These are phyloP conservation scores for Scedosporium aurantiacum DNA, from an alignment of 2,329 filamentous ascomycete species.

Conservation along the genomic window DNA sequence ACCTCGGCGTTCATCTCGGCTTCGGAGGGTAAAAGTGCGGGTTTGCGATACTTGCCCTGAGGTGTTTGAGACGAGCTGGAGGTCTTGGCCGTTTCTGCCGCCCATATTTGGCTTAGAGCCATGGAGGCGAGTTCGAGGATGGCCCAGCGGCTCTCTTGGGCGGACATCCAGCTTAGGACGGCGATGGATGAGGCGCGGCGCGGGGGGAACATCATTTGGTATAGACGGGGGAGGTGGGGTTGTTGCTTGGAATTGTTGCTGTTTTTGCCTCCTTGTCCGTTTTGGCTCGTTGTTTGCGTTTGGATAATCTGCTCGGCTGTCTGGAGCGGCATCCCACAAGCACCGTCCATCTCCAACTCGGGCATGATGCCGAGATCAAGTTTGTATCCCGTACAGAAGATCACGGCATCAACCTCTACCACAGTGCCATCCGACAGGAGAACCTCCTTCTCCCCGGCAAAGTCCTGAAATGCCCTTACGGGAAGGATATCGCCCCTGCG, in stretches of 20 bases:
- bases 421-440: constrained; percentile 16
- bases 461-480: constrained; percentile 16
- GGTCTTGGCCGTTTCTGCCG: constrained; percentile 20
- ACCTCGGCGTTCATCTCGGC: constrained; percentile 16
- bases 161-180: constrained; percentile 19
- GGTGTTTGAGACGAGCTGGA: constrained; percentile 2
- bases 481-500: constrained; percentile 16
- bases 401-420: constrained; percentile 15
- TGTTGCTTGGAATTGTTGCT: neutral
- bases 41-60: constrained; percentile 10
- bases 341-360: constrained; percentile 2
- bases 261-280: neutral
- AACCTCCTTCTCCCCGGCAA: constrained; percentile 14
- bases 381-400: constrained; percentile 20
- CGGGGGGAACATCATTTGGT: constrained; percentile 28
- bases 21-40: constrained; percentile 12
- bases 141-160: constrained; percentile 21
- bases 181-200: constrained; percentile 25
- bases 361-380: constrained; percentile 11
- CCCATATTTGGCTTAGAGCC: constrained; percentile 28
- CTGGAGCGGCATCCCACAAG: neutral
- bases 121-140: constrained; percentile 25
- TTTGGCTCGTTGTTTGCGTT: neutral
- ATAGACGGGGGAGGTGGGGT: constrained; percentile 15
- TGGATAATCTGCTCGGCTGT: neutral